A percentile compares a stretch with the other conserved stretches of the same genome.
These are phyloP conservation scores for Stephania yunnanensis DNA, from an alignment of 164 flowering plant species.

Conservation along the genomic window DNA sequence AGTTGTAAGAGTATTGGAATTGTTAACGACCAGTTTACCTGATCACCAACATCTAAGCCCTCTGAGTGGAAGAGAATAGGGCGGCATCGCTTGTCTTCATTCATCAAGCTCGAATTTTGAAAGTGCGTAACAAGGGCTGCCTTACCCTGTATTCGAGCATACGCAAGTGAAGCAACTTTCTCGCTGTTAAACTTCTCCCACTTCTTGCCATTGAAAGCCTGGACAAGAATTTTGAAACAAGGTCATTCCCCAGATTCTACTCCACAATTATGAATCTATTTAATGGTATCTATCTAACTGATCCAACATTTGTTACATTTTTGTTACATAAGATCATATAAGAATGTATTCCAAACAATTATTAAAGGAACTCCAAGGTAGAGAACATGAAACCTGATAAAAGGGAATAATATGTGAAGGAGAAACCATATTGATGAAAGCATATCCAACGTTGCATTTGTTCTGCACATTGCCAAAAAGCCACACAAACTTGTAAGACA, in stretches of 20 bases:
- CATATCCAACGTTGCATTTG: slow-evolving; percentile 97
- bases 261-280: neutral
- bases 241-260: neutral
- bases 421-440: slow-evolving; percentile 92
- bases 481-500: slow-evolving; percentile 15
- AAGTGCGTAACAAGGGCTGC: slow-evolving; percentile 82
- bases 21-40: slow-evolving; percentile 36
- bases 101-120: slow-evolving; percentile 98
- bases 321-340: neutral
- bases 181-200: slow-evolving; percentile 99
- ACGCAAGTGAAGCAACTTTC: slow-evolving; percentile 94
- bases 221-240: slow-evolving; percentile 14
- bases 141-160: slow-evolving; percentile 97
- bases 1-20: neutral
- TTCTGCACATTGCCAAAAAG: slow-evolving; percentile 49
- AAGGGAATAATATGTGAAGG: slow-evolving; percentile 75
- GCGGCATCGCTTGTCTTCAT: slow-evolving; percentile 96
- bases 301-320: neutral
- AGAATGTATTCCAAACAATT: neutral
- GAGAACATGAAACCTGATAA: slow-evolving; percentile 50
- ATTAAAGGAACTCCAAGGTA: neutral
- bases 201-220: slow-evolving; percentile 93
- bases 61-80: slow-evolving; percentile 86
- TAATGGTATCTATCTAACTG: neutral
- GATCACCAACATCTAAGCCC: slow-evolving; percentile 50